Conservation (phyloP, 192 early-diverging fungal genomes). For the Coemansia furcata region DNA sequence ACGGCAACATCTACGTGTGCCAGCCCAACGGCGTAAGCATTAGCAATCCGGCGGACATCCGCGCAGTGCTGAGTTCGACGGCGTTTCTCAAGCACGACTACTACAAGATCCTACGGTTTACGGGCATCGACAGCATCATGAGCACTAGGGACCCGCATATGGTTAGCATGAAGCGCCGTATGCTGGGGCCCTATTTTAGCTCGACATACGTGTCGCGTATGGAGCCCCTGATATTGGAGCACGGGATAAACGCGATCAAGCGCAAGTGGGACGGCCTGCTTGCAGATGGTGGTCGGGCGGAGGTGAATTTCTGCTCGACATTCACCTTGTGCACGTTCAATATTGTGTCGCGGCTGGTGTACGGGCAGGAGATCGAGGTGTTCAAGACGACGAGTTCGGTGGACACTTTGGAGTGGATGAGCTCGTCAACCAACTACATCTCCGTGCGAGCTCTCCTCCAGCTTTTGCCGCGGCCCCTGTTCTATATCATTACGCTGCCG, state of each 20-base stretch:
- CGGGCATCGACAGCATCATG: slow-evolving; percentile 11
- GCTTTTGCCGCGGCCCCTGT: slow-evolving; percentile 11
- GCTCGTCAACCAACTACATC: slow-evolving; percentile 13
- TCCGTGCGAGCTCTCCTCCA: slow-evolving; percentile 19
- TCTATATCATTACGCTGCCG: slow-evolving; percentile 12
- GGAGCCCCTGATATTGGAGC: slow-evolving; percentile 25
- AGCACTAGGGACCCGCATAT: not conserved
- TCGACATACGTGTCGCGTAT: slow-evolving; percentile 14
- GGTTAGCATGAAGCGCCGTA: slow-evolving; percentile 17
- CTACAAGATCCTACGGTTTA: slow-evolving; percentile 24
- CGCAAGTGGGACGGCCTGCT: slow-evolving; percentile 7
- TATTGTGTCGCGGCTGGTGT: slow-evolving; percentile 21
- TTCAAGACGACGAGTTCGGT: not conserved
- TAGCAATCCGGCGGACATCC: slow-evolving; percentile 25
- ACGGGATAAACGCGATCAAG: slow-evolving; percentile 7
- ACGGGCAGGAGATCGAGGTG: slow-evolving; percentile 20
- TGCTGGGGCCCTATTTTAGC: slow-evolving; percentile 25
- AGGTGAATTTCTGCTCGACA: slow-evolving; percentile 18
- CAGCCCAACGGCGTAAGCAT: slow-evolving; percentile 22
- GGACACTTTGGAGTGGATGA: slow-evolving; percentile 20
- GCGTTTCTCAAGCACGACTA: slow-evolving; percentile 15
- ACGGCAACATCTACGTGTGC: slow-evolving; percentile 22
- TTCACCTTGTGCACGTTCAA: slow-evolving; percentile 29
- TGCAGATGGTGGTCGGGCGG: not conserved
- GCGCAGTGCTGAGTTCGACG: slow-evolving; percentile 17